Base-by-base conservation (phyloP, 2,329 filamentous ascomycete species). In the Neopestalotiopsis rosae region DNA sequence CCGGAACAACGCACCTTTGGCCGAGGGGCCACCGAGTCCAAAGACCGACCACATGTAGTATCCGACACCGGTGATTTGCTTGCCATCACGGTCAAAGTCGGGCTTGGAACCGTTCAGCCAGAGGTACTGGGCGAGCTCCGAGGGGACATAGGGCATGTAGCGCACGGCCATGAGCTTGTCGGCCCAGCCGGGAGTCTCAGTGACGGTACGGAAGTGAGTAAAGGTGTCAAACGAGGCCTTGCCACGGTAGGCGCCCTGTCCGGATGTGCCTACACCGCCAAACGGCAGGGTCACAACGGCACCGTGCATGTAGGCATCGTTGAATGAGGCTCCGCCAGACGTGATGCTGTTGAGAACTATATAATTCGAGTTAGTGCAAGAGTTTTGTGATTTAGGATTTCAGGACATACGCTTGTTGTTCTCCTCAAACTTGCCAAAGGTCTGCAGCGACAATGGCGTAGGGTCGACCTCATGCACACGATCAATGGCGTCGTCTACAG, bases 401-500 rank as follows among this genome's bases (percentile, higher is more conserved):
- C 1, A 38, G 34, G 30, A 76, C 85, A 75, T 84, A 93, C 92
- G 85, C 78, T 92, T 92, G 38, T 92, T 86, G 61, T 91, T 93
- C 78, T 98, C 95, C 3, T 85, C 85, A 75, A 94, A 93, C 71
- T 86, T 92, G 67, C 95, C 95, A 81, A 98, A 98, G 5, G 93
- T 89, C 79, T 94, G 97, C 59, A 98, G 84, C 10, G 91, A 90
- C 56, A 99, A 85, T 0, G 96, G 95, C 0, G 95, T 98, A 65
- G 90, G 87, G 80, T 97, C 91, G 63, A 98, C 88, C 67, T 88
- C 83, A 79, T 97, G 95, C 71, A 94, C 94, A 72, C 94, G 89
- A 52, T 86, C 86, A 78, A 98, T 94, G 64, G 95, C 95, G 76
- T 97, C 89, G 72, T 97, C 93, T n/a, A 98, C 85, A 74, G 89